Base-by-base conservation (phyloP, 352 stramenopile species). In the Saprolegnia parasitica region DNA sequence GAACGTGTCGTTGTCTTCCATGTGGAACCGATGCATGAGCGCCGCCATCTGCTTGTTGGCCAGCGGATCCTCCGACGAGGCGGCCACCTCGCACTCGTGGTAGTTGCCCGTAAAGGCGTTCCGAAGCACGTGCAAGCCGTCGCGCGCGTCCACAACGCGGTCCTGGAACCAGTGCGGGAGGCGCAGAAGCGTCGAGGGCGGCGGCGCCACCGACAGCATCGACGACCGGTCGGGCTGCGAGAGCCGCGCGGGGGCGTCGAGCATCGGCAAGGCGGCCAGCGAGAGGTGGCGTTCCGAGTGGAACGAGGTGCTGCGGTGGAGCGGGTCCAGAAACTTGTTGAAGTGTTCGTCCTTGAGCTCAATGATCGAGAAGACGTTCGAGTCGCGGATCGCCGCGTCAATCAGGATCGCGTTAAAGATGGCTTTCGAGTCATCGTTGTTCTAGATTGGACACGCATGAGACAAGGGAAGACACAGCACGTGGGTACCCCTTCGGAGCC, bases 361-460 rank as follows among this genome's bases (percentile, higher is more conserved):
- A 29, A 95, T 89, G 65, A 95, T 93, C 1, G 86, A 92, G 71
- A 95, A 95, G 32, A 89, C 88, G 35, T 77, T 54, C 21, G 63
- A 45, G 39, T 70, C 63, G 13, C 55, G 42, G 29, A 70, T 70
- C 15, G 86, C 86, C 8, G 80, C 80, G 72, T 90, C 90, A 23
- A 95, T 75, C 18, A 95, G 76, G 50, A 93, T 93, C 4, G 86
- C 85, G 54, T 93, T 95, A 63, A 95, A 93, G 26, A 95, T 91
- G 6, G 84, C 83, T 68, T 93, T 92, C 0, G 86, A 93, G 72
- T 95, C 86, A 68, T 91, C 81, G 29, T 61, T 61, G 39, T 70
- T 60, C 62, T 68, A 68, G 21, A 68, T n/a, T 35, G 29, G 29
- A 35, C 29, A 35, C n/a, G n/a, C n/a, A n/a, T n/a, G n/a, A n/a